phyloP scores from a whole-genome alignment of 352 stramenopile species.

The Globisporangium polare region DNA sequence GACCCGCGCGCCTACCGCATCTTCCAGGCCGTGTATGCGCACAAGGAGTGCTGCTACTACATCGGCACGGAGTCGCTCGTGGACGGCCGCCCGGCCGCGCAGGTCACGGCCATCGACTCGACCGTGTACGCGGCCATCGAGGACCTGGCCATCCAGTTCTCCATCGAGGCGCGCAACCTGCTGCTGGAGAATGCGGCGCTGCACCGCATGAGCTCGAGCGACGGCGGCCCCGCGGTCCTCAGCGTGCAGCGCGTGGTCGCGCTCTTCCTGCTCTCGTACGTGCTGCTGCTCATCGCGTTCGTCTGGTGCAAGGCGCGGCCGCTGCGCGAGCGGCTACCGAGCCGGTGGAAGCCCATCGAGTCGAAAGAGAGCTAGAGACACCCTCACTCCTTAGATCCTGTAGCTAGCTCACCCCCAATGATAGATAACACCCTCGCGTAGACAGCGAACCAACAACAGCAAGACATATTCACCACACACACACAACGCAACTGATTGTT shows the following conservation, averaged over 20 bases:
- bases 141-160: conserved; percentile 77
- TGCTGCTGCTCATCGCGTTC: conserved; percentile 61
- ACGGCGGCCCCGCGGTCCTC: conserved; percentile 28
- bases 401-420: not conserved
- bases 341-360: conserved; percentile 74
- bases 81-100: conserved; percentile 61
- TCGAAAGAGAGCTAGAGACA: conserved; percentile 54
- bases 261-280: conserved; percentile 61
- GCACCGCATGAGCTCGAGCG: conserved; percentile 19
- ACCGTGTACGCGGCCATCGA: conserved; percentile 79
- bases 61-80: conserved; percentile 66
- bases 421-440: not conserved
- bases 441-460: not conserved
- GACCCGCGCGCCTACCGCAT: conserved; percentile 76
- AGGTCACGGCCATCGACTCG: conserved; percentile 60
- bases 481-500: too few species aligned
- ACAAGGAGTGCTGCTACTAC: conserved; percentile 87
- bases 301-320: conserved; percentile 77
- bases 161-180: conserved; percentile 58
- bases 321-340: conserved; percentile 67
- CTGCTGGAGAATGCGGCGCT: conserved; percentile 35
- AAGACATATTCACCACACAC: not conserved
- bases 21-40: conserved; percentile 74
- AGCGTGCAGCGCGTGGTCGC: conserved; percentile 64
- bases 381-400: not conserved